Evolutionary conservation across 331 rosid species (phyloP).

Genomic region (Erythrophleum ivorense): DNA sequence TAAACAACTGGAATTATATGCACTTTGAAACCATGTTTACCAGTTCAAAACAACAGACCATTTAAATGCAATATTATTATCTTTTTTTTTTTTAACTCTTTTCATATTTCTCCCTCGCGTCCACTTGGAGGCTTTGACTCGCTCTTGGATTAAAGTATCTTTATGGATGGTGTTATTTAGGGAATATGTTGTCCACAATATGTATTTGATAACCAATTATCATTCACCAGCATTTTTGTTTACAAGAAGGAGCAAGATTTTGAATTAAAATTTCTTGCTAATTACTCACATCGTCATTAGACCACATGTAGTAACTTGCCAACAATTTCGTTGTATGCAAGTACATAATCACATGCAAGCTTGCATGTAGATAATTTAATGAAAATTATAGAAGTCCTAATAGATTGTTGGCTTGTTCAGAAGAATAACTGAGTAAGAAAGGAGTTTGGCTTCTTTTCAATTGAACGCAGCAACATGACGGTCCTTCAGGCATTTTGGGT

Average conservation of each 20-base stretch:
- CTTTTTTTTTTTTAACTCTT: background rate
- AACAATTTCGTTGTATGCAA: background rate
- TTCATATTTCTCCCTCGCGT: background rate
- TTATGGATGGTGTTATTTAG: background rate
- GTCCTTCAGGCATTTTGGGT: too few relatives aligned
- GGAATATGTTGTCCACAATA: background rate
- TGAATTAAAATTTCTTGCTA: background rate
- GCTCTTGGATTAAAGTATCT: constrained; percentile 5
- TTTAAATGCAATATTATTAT: constrained; percentile 23
- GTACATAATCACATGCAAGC: background rate
- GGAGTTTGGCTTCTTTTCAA: too few relatives aligned
- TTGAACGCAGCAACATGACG: too few relatives aligned
- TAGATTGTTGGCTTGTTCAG: background rate
- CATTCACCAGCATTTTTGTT: constrained; percentile 24
- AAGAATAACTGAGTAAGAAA: background rate
- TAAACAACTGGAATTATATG: background rate
- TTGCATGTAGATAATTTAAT: background rate
- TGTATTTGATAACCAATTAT: constrained; percentile 1
- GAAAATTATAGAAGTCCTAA: background rate
- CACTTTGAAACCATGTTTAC: constrained; percentile 7
- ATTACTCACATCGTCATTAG: background rate
- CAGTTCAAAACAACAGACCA: constrained; percentile 31
- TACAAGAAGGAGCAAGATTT: background rate
- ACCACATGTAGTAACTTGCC: too few relatives aligned
- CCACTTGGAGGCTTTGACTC: background rate